Evolutionary conservation across 2,329 filamentous ascomycete species (phyloP).

Genomic region (Arthrobotrys entomopaga): DNA sequence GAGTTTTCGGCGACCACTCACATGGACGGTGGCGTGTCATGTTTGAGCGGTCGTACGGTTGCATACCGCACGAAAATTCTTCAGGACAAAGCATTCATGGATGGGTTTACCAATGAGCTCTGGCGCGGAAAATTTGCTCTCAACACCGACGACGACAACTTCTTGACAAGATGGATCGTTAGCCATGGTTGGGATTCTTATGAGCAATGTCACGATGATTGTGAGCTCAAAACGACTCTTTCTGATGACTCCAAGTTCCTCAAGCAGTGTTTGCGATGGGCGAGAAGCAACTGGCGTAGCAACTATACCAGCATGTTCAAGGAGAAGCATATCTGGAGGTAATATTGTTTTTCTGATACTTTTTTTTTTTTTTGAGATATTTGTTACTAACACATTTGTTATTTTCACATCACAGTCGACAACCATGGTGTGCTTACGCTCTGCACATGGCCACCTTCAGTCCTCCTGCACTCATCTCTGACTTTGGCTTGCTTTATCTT

Average conservation of each 20-base stretch:
- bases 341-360: slow-evolving; percentile 64
- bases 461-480: slow-evolving; percentile 82
- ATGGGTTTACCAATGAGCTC: slow-evolving; percentile 89
- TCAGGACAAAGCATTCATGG: slow-evolving; percentile 82
- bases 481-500: slow-evolving; percentile 76
- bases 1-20: slow-evolving; percentile 96
- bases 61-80: slow-evolving; percentile 91
- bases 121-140: slow-evolving; percentile 84
- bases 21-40: slow-evolving; percentile 94
- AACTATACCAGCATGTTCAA: slow-evolving; percentile 89
- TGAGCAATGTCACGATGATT: slow-evolving; percentile 92
- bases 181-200: slow-evolving; percentile 92
- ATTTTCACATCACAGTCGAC: slow-evolving; percentile 73
- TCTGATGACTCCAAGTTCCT: slow-evolving; percentile 90
- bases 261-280: slow-evolving; percentile 93
- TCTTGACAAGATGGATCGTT: slow-evolving; percentile 95
- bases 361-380: background rate
- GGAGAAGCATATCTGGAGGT: slow-evolving; percentile 87
- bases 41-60: slow-evolving; percentile 92
- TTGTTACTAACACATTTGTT: slow-evolving; percentile 23
- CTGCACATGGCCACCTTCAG: slow-evolving; percentile 92
- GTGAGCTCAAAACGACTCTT: slow-evolving; percentile 90
- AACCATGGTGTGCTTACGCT: slow-evolving; percentile 92
- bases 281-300: slow-evolving; percentile 96
- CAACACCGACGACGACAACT: slow-evolving; percentile 98